phyloP scores from a whole-genome alignment of 352 stramenopile species.

The Saprolegnia parasitica region DNA sequence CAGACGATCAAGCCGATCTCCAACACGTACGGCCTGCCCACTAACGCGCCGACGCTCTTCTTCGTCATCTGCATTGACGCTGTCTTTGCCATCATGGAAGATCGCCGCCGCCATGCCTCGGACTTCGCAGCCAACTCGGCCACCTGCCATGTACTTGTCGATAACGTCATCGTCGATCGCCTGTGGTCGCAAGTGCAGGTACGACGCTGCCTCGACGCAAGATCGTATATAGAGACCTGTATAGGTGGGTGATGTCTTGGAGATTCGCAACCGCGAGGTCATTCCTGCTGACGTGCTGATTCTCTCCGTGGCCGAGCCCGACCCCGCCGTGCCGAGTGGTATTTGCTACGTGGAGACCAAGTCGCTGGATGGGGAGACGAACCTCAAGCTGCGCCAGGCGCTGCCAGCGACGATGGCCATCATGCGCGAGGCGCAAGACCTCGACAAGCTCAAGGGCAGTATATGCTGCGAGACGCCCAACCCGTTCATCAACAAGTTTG shows the following conservation, averaged over 20 bases:
- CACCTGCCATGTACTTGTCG: slow-evolving; percentile 60
- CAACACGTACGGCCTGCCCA: slow-evolving; percentile 76
- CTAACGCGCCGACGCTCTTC: slow-evolving; percentile 73
- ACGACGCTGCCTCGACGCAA: slow-evolving; percentile 51
- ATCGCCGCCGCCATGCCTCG: slow-evolving; percentile 65
- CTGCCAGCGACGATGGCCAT: slow-evolving; percentile 63
- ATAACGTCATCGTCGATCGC: slow-evolving; percentile 64
- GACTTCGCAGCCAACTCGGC: slow-evolving; percentile 80
- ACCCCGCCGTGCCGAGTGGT: slow-evolving; percentile 57
- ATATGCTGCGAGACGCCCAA: slow-evolving; percentile 78
- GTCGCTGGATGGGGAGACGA: slow-evolving; percentile 89
- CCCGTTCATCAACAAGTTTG: slow-evolving; percentile 85
- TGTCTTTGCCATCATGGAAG: slow-evolving; percentile 86
- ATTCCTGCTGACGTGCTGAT: slow-evolving; percentile 84
- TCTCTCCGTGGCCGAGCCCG: slow-evolving; percentile 65
- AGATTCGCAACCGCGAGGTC: slow-evolving; percentile 74
- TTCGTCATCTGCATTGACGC: slow-evolving; percentile 90
- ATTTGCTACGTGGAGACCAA: slow-evolving; percentile 90
- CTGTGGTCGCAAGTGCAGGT: slow-evolving; percentile 78
- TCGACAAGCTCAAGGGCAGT: slow-evolving; percentile 52
- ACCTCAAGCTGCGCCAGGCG: slow-evolving; percentile 85
- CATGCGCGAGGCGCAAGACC: slow-evolving; percentile 45
- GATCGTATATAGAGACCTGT: slow-evolving; percentile 71
- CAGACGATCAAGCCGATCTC: slow-evolving; percentile 79
- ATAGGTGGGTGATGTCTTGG: slow-evolving; percentile 80